Evolutionary conservation across 805 yeast species (phyloP).

Genomic region (Middelhovenomyces tepae): DNA sequence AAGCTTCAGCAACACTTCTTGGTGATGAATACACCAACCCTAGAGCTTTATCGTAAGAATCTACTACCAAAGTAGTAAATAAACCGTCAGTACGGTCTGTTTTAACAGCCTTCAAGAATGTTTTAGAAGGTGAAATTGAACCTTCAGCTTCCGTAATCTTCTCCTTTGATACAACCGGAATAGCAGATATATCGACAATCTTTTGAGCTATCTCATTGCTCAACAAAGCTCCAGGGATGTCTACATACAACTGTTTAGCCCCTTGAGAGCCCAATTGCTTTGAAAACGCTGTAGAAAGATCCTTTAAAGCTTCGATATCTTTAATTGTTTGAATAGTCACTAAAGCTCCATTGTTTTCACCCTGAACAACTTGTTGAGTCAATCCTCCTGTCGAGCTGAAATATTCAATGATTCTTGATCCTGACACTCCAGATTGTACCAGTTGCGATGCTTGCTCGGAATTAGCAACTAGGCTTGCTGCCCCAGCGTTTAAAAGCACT

Average conservation of each 20-base stretch:
- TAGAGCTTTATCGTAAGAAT: slow-evolving; percentile 56
- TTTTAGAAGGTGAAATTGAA: slow-evolving; percentile 30
- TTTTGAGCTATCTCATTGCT: slow-evolving; percentile 10
- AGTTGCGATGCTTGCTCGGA: slow-evolving; percentile 26
- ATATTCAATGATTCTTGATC: slow-evolving; percentile 34
- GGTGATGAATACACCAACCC: slow-evolving; percentile 88
- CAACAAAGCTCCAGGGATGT: slow-evolving; percentile 12
- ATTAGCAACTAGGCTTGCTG: slow-evolving; percentile 37
- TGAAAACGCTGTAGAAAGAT: slow-evolving; percentile 2
- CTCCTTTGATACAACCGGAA: slow-evolving; percentile 12
- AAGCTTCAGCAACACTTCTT: slow-evolving; percentile 74
- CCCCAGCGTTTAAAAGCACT: slow-evolving; percentile 54
- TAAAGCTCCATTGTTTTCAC: slow-evolving; percentile 4
- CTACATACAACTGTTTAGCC: slow-evolving; percentile 15
- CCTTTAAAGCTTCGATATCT: slow-evolving; percentile 5
- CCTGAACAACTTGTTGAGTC: slow-evolving; percentile 4
- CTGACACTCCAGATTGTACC: slow-evolving; percentile 44
- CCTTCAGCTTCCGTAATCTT: slow-evolving; percentile 6
- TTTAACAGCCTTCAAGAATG: slow-evolving; percentile 44
- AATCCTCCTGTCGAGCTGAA: slow-evolving; percentile 17
- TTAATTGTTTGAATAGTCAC: not conserved
- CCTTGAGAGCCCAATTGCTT: slow-evolving; percentile 9
- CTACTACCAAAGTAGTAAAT: slow-evolving; percentile 75
- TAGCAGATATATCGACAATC: slow-evolving; percentile 12
- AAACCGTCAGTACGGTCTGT: slow-evolving; percentile 86